Evolutionary conservation across 345 rosid genomes (phyloP).

Genomic region (Syzygium aromaticum): DNA sequence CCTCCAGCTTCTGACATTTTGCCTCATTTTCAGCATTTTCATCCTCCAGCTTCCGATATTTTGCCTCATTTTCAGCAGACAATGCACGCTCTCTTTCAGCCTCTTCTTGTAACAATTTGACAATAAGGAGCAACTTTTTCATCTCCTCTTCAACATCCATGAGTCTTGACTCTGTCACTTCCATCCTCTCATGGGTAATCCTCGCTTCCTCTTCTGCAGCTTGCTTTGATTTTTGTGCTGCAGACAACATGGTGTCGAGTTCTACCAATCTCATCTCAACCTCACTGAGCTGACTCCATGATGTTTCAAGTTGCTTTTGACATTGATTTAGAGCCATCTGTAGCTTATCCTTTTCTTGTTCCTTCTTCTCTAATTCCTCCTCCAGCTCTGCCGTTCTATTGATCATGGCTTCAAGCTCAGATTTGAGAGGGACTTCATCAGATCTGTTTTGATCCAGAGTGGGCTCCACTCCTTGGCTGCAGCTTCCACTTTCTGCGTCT

Average conservation of each 20-base stretch:
- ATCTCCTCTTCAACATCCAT: conserved; percentile 40
- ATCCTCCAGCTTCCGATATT: conserved; percentile 32
- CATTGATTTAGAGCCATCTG: conserved; percentile 37
- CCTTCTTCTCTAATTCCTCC: conserved; percentile 42
- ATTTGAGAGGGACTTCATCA: conserved; percentile 20
- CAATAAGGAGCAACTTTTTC: conserved; percentile 31
- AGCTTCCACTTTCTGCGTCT: conserved; percentile 26
- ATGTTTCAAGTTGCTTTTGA: conserved; percentile 35
- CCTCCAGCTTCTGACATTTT: conserved; percentile 32
- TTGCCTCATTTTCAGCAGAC: not conserved
- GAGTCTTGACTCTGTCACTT: conserved; percentile 44
- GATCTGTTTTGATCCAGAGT: conserved; percentile 19
- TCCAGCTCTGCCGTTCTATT: conserved; percentile 49
- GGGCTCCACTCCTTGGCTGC: conserved; percentile 17
- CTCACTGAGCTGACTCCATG: conserved; percentile 29
- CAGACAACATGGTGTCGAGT: not conserved
- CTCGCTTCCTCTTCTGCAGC: conserved; percentile 39
- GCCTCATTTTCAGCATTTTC: conserved; percentile 21
- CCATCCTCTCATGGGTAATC: conserved; percentile 24
- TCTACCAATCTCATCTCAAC: conserved; percentile 26
- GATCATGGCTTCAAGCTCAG: conserved; percentile 40
- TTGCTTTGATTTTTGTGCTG: conserved; percentile 21
- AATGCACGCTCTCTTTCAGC: not conserved
- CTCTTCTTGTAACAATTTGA: conserved; percentile 34
- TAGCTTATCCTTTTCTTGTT: conserved; percentile 46